Evolutionary conservation across 169 alveolate genomes (phyloP).

Genomic region (Plasmodium billcollinsi): DNA sequence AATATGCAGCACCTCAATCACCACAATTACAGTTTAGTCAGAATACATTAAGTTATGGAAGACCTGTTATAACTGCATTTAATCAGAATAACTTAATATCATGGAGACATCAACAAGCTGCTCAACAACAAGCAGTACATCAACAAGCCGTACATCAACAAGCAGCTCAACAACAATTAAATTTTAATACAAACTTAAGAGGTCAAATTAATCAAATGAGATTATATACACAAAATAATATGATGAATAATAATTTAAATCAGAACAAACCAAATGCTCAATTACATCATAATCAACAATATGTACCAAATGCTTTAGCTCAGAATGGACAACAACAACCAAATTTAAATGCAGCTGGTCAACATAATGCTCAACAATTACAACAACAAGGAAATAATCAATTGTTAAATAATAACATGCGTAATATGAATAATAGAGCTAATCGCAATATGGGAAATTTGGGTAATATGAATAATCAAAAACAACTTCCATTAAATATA

Average conservation of each 20-base stretch:
- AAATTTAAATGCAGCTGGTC: conserved; percentile 34
- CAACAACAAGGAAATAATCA: conserved; percentile 58
- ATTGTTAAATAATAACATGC: conserved; percentile 45
- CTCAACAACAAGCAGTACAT: conserved; percentile 65
- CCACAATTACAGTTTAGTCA: conserved; percentile 71
- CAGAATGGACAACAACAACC: conserved; percentile 25
- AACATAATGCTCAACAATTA: conserved; percentile 12
- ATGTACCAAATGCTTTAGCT: conserved; percentile 19
- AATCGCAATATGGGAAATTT: conserved; percentile 41
- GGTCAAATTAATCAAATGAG: conserved; percentile 76
- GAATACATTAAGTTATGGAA: conserved; percentile 71
- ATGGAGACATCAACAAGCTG: conserved; percentile 77
- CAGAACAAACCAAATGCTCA: conserved; percentile 45
- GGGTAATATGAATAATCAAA: conserved; percentile 36
- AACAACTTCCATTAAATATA: conserved; percentile 62
- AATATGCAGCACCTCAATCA: conserved; percentile 73
- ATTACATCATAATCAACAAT: conserved; percentile 46
- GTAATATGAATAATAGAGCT: conserved; percentile 60
- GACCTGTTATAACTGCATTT: conserved; percentile 70
- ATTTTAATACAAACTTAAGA: conserved; percentile 45
- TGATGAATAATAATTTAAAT: conserved; percentile 40
- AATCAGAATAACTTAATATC: conserved; percentile 68
- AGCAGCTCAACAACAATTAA: conserved; percentile 64
- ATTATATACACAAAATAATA: conserved; percentile 61
- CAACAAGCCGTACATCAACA: conserved; percentile 61